Conservation (phyloP, 208 protist species). For the Trichomonas tenax region DNA sequence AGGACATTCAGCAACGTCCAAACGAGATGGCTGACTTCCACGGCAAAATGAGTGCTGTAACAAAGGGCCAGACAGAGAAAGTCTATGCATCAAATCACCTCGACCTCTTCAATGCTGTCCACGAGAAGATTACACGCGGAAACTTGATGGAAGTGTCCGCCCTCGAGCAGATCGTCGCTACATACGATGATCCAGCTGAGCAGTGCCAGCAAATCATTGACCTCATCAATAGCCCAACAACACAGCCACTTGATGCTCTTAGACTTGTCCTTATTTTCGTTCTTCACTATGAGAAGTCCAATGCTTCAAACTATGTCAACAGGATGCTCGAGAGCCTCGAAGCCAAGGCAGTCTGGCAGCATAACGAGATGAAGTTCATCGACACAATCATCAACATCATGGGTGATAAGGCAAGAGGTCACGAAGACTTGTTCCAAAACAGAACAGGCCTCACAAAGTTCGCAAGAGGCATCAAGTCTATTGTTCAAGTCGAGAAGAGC, state of each 20-base stretch:
- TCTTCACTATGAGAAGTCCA: neutral
- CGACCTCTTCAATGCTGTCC: neutral
- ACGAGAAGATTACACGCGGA: neutral
- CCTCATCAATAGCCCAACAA: neutral
- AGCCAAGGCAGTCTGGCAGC: neutral
- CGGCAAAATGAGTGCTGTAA: neutral
- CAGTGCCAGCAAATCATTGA: neutral
- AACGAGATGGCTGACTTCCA: neutral
- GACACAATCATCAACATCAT: neutral
- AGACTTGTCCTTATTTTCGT: neutral
- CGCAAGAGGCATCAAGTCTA: neutral
- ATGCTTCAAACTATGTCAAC: neutral
- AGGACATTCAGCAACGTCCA: neutral
- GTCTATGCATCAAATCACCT: neutral
- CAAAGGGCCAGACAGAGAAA: neutral
- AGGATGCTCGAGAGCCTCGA: neutral
- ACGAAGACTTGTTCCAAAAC: neutral
- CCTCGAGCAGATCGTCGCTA: neutral
- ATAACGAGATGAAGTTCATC: neutral
- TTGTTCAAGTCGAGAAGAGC: neutral
- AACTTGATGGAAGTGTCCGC: neutral
- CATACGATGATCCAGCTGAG: neutral
- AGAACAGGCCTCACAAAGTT: neutral
- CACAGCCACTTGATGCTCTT: neutral
- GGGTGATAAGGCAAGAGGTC: neutral